A percentile compares a stretch with the other conserved stretches of the same genome.
phyloP scores from a whole-genome alignment of 2,329 filamentous ascomycete genomes.

The Aureobasidium sp. region DNA sequence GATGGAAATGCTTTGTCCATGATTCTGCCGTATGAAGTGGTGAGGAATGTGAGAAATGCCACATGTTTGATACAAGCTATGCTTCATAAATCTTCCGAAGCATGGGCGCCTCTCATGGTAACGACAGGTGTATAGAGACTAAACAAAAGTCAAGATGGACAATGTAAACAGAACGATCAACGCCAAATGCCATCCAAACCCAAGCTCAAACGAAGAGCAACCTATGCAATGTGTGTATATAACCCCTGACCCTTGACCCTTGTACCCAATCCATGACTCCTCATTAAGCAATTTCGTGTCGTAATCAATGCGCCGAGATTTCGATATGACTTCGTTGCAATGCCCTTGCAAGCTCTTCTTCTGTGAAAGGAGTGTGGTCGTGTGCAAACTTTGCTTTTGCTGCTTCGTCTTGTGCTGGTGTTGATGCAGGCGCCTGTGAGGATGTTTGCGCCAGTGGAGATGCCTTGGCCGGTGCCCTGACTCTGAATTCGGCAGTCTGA shows the following conservation, averaged over 20 bases:
- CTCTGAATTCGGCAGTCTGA: conserved; percentile 24
- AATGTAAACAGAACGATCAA: background rate
- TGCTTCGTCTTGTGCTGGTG: background rate
- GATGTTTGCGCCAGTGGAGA: background rate
- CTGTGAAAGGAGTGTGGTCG: conserved; percentile 36
- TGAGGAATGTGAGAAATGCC: too few relatives aligned
- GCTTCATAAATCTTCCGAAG: too few relatives aligned
- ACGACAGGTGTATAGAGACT: background rate
- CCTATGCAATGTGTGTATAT: background rate
- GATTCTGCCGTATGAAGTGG: too few relatives aligned
- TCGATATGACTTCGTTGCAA: conserved; percentile 36
- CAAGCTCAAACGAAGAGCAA: background rate
- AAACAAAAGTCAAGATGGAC: background rate
- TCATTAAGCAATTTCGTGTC: conserved; percentile 6
- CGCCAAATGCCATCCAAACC: background rate
- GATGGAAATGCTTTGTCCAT: too few relatives aligned
- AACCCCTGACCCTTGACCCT: background rate
- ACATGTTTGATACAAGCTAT: too few relatives aligned
- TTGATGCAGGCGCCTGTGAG: background rate
- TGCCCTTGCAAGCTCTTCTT: conserved; percentile 40
- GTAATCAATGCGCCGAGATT: conserved; percentile 20
- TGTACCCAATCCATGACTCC: background rate
- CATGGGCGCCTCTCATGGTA: too few relatives aligned
- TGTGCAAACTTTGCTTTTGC: conserved; percentile 22
- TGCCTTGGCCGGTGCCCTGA: background rate